phyloP scores from a whole-genome alignment of 2,329 filamentous ascomycete species.

The Dothiorella sarmentorum region DNA sequence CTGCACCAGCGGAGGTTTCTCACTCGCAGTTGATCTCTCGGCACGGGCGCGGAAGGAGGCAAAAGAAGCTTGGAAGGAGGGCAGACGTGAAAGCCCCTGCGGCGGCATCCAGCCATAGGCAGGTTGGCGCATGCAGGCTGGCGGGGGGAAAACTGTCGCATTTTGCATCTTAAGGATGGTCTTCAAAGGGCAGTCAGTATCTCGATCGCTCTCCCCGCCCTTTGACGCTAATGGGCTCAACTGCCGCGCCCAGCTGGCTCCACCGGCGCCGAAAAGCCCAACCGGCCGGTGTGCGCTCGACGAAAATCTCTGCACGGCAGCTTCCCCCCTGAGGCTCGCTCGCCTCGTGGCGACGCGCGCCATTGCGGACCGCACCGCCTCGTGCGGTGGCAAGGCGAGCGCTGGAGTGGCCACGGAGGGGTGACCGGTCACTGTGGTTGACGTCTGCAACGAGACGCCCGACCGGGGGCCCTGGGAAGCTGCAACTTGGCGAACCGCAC shows the following conservation, averaged over 20 bases:
- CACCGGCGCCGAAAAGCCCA: neutral
- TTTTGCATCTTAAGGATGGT: constrained; percentile 5
- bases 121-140: neutral
- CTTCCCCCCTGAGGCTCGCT: neutral
- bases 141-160: constrained; percentile 1
- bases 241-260: constrained; percentile 9
- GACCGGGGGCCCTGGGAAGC: neutral
- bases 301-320: constrained; percentile 10
- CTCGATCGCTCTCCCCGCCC: constrained; percentile 11
- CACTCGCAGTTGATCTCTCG: constrained; percentile 3
- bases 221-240: constrained; percentile 1
- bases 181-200: constrained; percentile 6
- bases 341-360: constrained; percentile 9
- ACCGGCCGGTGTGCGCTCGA: neutral
- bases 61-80: constrained; percentile 1
- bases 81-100: neutral
- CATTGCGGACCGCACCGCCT: constrained; percentile 14
- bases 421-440: constrained; percentile 1
- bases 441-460: constrained; percentile 7
- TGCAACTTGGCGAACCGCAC: neutral
- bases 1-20: constrained; percentile 7
- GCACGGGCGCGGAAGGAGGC: neutral
- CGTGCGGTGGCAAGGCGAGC: constrained; percentile 3
- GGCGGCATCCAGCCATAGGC: constrained; percentile 9
- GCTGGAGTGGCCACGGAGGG: neutral